Percentiles rank a stretch among this genome's conserved stretches.
Evolutionary conservation across 345 rosid genomes (phyloP).

Genomic region (Anacardium occidentale): DNA sequence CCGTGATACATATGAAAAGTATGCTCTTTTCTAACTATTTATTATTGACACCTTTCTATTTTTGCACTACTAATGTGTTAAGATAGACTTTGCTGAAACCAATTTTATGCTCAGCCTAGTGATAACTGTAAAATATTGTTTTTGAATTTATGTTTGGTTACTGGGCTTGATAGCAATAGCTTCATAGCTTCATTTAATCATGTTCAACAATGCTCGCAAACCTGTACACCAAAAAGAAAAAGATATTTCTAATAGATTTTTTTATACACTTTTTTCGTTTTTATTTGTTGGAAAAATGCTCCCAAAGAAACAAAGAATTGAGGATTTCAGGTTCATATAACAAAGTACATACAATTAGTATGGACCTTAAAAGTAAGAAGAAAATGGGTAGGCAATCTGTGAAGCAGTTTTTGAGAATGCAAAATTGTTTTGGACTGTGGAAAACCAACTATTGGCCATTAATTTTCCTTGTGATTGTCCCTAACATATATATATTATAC

Average conservation of each 20-base stretch:
- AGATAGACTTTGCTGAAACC: slow-evolving; percentile 1
- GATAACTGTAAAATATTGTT: not conserved
- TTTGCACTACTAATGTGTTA: not conserved
- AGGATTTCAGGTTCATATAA: not conserved
- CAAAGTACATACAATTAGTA: too few relatives aligned
- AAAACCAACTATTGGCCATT: not conserved
- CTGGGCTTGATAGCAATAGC: too few relatives aligned
- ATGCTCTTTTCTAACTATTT: slow-evolving; percentile 21
- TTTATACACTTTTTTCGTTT: not conserved
- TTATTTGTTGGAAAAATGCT: not conserved
- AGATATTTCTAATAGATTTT: too few relatives aligned
- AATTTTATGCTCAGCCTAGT: not conserved
- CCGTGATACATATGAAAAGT: slow-evolving; percentile 76
- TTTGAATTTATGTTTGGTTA: not conserved
- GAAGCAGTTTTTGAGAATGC: not conserved
- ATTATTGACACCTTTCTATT: not conserved
- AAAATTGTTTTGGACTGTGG: not conserved
- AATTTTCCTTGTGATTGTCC: not conserved
- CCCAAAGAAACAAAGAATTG: not conserved
- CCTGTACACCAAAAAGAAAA: too few relatives aligned
- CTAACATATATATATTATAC: not conserved
- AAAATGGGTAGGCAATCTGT: not conserved
- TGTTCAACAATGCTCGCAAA: too few relatives aligned
- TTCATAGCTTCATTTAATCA: too few relatives aligned
- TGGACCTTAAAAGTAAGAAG: too few relatives aligned